Conservation (phyloP, 139 green algal genomes). For the Asterochloris erici region DNA sequence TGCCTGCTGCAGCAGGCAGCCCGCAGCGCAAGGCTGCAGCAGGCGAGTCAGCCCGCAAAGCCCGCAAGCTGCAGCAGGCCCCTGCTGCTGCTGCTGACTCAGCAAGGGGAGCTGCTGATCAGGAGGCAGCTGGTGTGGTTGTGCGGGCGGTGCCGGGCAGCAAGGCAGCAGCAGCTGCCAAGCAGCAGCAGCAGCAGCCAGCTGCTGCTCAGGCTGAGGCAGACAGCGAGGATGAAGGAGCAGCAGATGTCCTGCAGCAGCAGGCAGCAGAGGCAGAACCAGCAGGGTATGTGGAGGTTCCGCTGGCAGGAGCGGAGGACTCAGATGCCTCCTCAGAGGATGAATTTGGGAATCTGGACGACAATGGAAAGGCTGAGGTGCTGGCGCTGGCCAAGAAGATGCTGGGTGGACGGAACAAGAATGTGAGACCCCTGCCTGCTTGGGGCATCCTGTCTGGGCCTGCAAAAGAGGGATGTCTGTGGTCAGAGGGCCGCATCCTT, state of each 20-base stretch:
- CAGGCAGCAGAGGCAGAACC: background rate
- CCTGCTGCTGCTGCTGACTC: background rate
- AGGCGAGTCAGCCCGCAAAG: background rate
- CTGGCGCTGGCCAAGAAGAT: constrained; percentile 84
- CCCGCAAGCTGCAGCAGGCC: background rate
- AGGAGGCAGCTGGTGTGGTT: background rate
- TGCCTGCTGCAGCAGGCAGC: background rate
- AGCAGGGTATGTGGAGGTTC: constrained; percentile 20
- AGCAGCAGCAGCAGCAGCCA: background rate
- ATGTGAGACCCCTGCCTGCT: too few species aligned
- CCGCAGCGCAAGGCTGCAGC: background rate
- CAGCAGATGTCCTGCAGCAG: background rate
- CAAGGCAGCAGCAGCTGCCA: background rate
- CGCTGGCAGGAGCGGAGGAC: background rate
- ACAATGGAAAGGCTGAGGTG: constrained; percentile 51
- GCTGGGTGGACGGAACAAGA: constrained; percentile 63
- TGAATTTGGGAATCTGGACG: constrained; percentile 27
- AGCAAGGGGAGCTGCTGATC: background rate
- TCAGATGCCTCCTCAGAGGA: constrained; percentile 17
- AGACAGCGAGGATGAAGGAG: background rate
- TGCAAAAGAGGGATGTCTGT: too few species aligned
- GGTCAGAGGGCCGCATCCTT: too few species aligned
- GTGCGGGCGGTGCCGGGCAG: too few species aligned
- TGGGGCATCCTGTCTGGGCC: too few species aligned
- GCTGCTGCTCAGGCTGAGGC: background rate